Evolutionary conservation across 2,329 filamentous ascomycete genomes (phyloP), one percentile per base, ranked within the genome.

Genomic region (Cladophialophora immunda): DNA sequence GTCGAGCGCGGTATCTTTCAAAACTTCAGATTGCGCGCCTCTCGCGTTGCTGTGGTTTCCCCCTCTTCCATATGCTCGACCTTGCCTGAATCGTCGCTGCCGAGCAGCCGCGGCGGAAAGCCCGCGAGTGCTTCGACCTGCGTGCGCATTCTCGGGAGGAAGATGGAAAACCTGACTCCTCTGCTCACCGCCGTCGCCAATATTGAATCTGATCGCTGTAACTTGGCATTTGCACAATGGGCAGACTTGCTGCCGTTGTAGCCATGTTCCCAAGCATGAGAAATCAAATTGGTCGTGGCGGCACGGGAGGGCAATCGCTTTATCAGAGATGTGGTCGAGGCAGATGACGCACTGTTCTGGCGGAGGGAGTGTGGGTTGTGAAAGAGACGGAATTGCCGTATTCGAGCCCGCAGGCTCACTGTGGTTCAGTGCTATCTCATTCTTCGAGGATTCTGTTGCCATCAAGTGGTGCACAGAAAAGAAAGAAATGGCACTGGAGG

Each of bases 261-360:
- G 82, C 94, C 94, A 97, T 78, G 86, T 93, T 25, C 90, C 80
- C 5, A 97, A 85, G 77, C 94, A 98, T 13, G 92, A 78, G 75
- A 93, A 96, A 81, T 97, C 93, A 76, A 96, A 97, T 72, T 89
- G 88, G 65, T 83, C 80, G 81, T 98, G 94, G 50, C 87, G 85
- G 82, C 94, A 98, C 7, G 94, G 93, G 22, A 85, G 81, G 7
- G 92, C 87, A 58, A 90, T 83, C 69, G 91, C 93, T 60, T 87
- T 81, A 73, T 95, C 92, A 9, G 88, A 87, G 74, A 97, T 84
- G 61, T 81, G 75, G 64, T 94, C 91, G 68, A 97, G 88, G 78
- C 94, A 98, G 78, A 98, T 95, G 70, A 96, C 92, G 78, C 94
- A 97, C 74, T 61, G 62, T 6, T 70, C 70, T 30, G 71, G 41